Base-by-base conservation (phyloP, 2,329 filamentous ascomycete genomes). In the Cercospora sp. region DNA sequence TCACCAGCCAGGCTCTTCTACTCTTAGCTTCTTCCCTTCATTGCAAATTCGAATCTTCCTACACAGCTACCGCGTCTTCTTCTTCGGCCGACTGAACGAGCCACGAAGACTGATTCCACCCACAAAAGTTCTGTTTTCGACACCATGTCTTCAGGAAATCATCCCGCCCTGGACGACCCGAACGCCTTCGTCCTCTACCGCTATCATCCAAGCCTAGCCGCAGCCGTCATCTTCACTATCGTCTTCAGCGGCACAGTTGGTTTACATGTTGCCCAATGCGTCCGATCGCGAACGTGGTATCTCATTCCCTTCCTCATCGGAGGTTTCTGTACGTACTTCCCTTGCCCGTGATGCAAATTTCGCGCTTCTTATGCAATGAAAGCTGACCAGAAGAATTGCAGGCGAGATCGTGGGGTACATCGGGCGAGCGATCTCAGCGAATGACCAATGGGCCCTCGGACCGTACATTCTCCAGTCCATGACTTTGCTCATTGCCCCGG, bases 381-480 rank as follows among this genome's bases (percentile, higher is more conserved):
- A 13, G 18, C 49, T 53, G 13, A 53, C 6, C 5, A 21, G 21
- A 40, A 10, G 49, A 1, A 5, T 3, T 5, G 1, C 49, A 53
- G 49, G 84, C 73, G 84, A 87, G 71, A 76, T 78, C 0, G 77
- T 87, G 21, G 86, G 86, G 13, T 87, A 87, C 71, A 74, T 85
- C 45, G 84, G 82, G 13, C 83, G 86, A 64, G 76, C 82, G 6
- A 71, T 85, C 37, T 83, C 82, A 0, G 77, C 79, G 0, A 62
- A 69, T 0, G 76, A 85, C 34, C 81, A 83, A 13, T 71, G 80
- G 66, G 81, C 81, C 1, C 78, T 82, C 64, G 73, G 73, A 0
- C 75, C 79, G 0, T 85, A 80, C 73, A 79, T 82, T 61, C 75
- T 84, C 67, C 80, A 83, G 68, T 77, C 76, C n/a, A 70, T 85